Base-by-base conservation (phyloP, 1,139 yeast species). In the Blastobotrys aristatus region DNA sequence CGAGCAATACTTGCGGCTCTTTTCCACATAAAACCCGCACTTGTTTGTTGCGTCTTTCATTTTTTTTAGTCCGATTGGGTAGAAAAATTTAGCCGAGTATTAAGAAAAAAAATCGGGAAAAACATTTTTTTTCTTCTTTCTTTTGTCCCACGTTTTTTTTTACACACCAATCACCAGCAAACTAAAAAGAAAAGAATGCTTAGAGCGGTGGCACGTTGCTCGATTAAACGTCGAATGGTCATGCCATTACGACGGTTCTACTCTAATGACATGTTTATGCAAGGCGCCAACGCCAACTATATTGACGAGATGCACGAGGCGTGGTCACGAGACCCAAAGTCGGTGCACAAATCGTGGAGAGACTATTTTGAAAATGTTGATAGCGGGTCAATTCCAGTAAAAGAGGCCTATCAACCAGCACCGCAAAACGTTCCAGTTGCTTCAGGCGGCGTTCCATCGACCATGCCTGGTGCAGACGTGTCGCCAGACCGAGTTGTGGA, bases 271-370 rank as follows among this genome's bases (percentile, higher is more conserved):
- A 75, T 80, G 43, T 92, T 92, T 68, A 72, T 90, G 60, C 87
- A 84, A 60, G 80, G 94, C 48, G 80, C 82, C 65, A 87, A 87
- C 68, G 94, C 96, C 57, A 82, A 81, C 62, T 92, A 92, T 70
- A 85, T 92, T 60, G 98, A 92, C 68, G 97, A 92, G 71, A 92
- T 92, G 98, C 92, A 88, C 69, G 80, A 80, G 57, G 92, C 96
- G 44, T 92, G 97, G 97, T 77, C 80, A 63, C 67, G 80, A 56
- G 97, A 92, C 66, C 98, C 98, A 26, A 57, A 75, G 44, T 80
- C 90, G 47, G 98, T 92, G 40, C 98, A 92, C 67, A 82, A 82
- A 40, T 89, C 97, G 20, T 92, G 98, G 98, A 87, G 50, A 56
- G 57, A 96, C 26, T 92, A 92, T 72, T 92, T 92, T 75, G 85